phyloP scores from a whole-genome alignment of 2,329 filamentous ascomycete species.

The Neospermospora avenae region DNA sequence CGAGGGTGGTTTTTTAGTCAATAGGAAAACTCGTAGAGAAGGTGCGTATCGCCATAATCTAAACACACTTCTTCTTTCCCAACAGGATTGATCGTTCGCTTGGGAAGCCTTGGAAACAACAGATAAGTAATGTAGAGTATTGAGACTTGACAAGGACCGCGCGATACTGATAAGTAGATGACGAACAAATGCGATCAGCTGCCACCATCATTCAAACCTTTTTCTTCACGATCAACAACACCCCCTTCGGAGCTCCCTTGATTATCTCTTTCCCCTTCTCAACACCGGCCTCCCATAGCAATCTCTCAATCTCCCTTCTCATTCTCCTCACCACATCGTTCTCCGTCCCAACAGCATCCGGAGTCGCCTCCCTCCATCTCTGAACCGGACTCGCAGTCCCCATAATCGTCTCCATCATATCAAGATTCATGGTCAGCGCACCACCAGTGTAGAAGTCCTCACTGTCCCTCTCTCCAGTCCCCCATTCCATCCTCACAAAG shows the following conservation, averaged over 20 bases:
- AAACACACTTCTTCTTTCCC: too few relatives aligned
- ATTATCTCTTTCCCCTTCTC: conserved; percentile 30
- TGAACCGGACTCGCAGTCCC: conserved; percentile 38
- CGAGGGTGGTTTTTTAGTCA: too few relatives aligned
- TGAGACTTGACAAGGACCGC: too few relatives aligned
- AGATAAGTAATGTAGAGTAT: too few relatives aligned
- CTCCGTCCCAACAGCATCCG: conserved; percentile 35
- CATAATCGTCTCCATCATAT: conserved; percentile 27
- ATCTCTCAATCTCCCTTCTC: conserved; percentile 24
- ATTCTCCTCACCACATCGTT: conserved; percentile 33
- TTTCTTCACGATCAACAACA: conserved; percentile 22
- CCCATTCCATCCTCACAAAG: conserved; percentile 14
- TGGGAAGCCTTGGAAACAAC: too few relatives aligned
- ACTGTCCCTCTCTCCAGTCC: background rate
- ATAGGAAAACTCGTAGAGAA: too few relatives aligned
- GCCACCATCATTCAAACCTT: background rate
- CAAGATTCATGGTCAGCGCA: conserved; percentile 8
- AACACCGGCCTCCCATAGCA: conserved; percentile 29
- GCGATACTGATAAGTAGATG: too few relatives aligned
- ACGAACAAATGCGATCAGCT: background rate
- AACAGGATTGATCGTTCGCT: too few relatives aligned
- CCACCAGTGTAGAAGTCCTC: conserved; percentile 14
- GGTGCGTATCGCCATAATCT: too few relatives aligned
- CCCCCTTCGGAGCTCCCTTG: conserved; percentile 12
- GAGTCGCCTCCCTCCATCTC: conserved; percentile 38